These are phyloP conservation scores for Sporothrix schenckii DNA, from an alignment of 2,329 filamentous ascomycete species.

Conservation along the genomic window DNA sequence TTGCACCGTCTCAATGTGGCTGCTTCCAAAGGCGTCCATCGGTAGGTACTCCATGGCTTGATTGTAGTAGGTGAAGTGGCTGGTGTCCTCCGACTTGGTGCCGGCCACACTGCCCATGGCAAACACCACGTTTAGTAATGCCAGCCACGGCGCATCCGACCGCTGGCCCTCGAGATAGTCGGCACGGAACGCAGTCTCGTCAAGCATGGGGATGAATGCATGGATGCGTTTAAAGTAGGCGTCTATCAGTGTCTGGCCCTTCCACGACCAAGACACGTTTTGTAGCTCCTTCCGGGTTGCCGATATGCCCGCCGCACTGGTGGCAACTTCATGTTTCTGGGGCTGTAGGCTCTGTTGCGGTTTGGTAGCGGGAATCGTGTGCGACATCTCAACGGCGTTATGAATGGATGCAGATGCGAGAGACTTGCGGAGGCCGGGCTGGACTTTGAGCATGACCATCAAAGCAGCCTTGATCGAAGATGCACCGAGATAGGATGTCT, in stretches of 20 bases:
- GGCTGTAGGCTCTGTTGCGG: slow-evolving; percentile 48
- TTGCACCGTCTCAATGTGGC: slow-evolving; percentile 73
- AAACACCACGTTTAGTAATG: slow-evolving; percentile 74
- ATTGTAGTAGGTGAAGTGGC: slow-evolving; percentile 70
- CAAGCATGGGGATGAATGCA: slow-evolving; percentile 71
- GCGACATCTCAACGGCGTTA: slow-evolving; percentile 52
- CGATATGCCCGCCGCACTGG: not conserved
- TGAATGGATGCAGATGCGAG: slow-evolving; percentile 52
- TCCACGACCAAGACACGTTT: slow-evolving; percentile 61
- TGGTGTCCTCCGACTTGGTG: slow-evolving; percentile 65
- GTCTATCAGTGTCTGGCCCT: slow-evolving; percentile 70
- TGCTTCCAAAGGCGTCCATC: slow-evolving; percentile 69
- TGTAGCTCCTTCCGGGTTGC: slow-evolving; percentile 45
- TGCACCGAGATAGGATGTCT: slow-evolving; percentile 68
- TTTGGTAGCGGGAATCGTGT: slow-evolving; percentile 50
- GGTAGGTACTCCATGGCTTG: slow-evolving; percentile 67
- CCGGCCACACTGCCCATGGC: slow-evolving; percentile 73
- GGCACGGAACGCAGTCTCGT: slow-evolving; percentile 70
- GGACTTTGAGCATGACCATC: slow-evolving; percentile 67
- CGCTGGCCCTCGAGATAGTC: slow-evolving; percentile 65
- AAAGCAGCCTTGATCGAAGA: slow-evolving; percentile 76
- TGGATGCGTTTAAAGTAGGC: slow-evolving; percentile 77
- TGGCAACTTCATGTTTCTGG: not conserved
- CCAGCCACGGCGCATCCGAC: slow-evolving; percentile 70
- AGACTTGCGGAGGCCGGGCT: slow-evolving; percentile 52